phyloP scores from a whole-genome alignment of 805 yeast genomes.

The Blastobotrys chiropterorum region DNA sequence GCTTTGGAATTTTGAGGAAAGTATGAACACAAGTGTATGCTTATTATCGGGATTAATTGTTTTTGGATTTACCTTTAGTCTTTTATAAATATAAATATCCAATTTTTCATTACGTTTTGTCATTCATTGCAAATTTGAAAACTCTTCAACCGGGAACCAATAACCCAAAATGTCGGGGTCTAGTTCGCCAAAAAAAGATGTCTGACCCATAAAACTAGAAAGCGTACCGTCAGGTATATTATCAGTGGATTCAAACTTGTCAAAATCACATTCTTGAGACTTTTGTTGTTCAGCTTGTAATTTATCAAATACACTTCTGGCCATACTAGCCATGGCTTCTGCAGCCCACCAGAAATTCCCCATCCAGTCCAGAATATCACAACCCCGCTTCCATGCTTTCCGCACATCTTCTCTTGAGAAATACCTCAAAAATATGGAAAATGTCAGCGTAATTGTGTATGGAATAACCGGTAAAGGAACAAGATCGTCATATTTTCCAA shows the following conservation, averaged over 20 bases:
- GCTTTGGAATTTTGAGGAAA: neutral
- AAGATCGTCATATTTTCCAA: conserved; percentile 13
- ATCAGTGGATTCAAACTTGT: neutral
- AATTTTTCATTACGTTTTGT: neutral
- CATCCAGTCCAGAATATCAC: conserved; percentile 20
- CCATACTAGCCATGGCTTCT: conserved; percentile 29
- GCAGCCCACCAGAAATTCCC: conserved; percentile 28
- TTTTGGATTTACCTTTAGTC: neutral
- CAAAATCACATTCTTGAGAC: neutral
- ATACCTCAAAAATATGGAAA: conserved; percentile 27
- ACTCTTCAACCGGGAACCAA: conserved; percentile 18
- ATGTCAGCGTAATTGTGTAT: conserved; percentile 27
- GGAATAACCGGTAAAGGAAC: conserved; percentile 29
- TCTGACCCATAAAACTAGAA: conserved; percentile 20
- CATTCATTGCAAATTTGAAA: neutral
- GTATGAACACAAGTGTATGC: neutral
- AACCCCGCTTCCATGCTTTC: conserved; percentile 23
- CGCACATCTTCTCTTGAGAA: conserved; percentile 20
- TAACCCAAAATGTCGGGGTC: conserved; percentile 21
- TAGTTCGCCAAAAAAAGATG: conserved; percentile 21
- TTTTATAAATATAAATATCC: neutral
- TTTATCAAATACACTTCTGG: conserved; percentile 21
- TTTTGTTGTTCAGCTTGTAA: conserved; percentile 9
- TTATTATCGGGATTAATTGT: neutral
- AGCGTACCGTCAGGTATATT: conserved; percentile 4